Conservation (phyloP, 2,329 filamentous ascomycete genomes). For the Colletotrichum euphorbiae region DNA sequence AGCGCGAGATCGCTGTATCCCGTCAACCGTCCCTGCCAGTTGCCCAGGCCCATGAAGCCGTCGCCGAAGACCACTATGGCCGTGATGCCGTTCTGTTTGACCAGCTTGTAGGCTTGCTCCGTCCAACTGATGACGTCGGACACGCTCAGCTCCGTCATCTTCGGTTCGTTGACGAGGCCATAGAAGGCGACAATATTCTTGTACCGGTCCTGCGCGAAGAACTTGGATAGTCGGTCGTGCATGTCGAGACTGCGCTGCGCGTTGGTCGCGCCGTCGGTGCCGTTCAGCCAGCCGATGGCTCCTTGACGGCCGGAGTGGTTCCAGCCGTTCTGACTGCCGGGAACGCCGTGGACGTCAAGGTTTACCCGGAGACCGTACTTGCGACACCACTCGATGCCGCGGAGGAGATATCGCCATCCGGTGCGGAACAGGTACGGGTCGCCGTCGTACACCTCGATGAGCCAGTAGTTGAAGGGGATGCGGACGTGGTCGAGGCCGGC, state of each 20-base stretch:
- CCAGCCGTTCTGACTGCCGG: constrained; percentile 97
- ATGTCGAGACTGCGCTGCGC: constrained; percentile 85
- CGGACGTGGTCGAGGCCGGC: constrained; percentile 97
- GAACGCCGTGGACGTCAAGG: constrained; percentile 90
- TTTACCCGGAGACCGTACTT: constrained; percentile 94
- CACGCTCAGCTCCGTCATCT: constrained; percentile 79
- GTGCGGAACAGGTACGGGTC: constrained; percentile 91
- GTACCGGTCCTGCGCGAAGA: constrained; percentile 95
- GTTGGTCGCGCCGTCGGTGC: constrained; percentile 84
- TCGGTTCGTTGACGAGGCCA: constrained; percentile 93
- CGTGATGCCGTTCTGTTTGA: constrained; percentile 81
- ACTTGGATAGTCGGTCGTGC: constrained; percentile 86
- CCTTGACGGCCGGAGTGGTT: constrained; percentile 93
- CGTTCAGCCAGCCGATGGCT: constrained; percentile 87
- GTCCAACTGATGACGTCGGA: constrained; percentile 84
- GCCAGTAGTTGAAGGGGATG: constrained; percentile 97
- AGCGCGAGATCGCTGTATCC: constrained; percentile 79
- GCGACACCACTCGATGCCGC: constrained; percentile 92
- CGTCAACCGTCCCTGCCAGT: constrained; percentile 89
- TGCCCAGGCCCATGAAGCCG: constrained; percentile 89
- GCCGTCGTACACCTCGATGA: constrained; percentile 82
- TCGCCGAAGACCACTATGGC: constrained; percentile 88
- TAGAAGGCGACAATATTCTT: constrained; percentile 93
- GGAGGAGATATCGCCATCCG: constrained; percentile 92
- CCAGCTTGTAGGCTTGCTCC: constrained; percentile 74